Evolutionary conservation across 257 asterid species (phyloP), one percentile per base, ranked within the genome.

Genomic region (Solanum virginianum): DNA sequence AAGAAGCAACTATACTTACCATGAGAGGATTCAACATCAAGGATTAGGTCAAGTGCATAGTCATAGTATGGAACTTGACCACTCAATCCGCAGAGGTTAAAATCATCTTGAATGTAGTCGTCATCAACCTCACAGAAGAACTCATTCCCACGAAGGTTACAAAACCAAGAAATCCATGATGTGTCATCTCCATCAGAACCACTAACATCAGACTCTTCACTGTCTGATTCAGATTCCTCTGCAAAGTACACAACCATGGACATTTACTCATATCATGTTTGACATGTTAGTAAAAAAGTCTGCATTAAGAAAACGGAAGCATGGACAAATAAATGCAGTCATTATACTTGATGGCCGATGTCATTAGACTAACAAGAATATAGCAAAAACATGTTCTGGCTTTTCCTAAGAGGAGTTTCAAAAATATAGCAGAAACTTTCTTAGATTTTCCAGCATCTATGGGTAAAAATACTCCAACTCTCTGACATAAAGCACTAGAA

Each of bases 101-200:
- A 96, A 85, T 96, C 99, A 80, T 96, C 99, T 88, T 96, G 98
- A 87, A 96, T 96, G 87, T 96, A 96, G 84, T 95, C 98, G 80
- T 96, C 99, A 85, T 96, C 99, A 84, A 95, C 98, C 87, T 96
- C 97, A 81, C 98, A 96, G 84, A 96, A 96, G 89, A 96, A 95
- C 89, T 96, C 98, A 20, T 96, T 96, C 82, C 99, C 99, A 20
- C 99, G 91, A 91, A 95, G 89, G 89, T 96, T 96, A 93, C 99
- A 96, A 90, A 95, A 96, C 99, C 99, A 96, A 47, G 99, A 93
- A 87, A 96, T 95, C 99, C 99, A 96, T 14, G 98, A 96, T 72
- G 98, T 93, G 85, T 96, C 98, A 55, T 96, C 98, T 88, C 98
- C 99, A 81, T 96, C 99, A 83, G 99, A 95, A 82, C 95, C 99